Percentiles rank a stretch among this genome's conserved stretches.
phyloP scores from a whole-genome alignment of 345 rosid species.

The Pistacia atlantica region DNA sequence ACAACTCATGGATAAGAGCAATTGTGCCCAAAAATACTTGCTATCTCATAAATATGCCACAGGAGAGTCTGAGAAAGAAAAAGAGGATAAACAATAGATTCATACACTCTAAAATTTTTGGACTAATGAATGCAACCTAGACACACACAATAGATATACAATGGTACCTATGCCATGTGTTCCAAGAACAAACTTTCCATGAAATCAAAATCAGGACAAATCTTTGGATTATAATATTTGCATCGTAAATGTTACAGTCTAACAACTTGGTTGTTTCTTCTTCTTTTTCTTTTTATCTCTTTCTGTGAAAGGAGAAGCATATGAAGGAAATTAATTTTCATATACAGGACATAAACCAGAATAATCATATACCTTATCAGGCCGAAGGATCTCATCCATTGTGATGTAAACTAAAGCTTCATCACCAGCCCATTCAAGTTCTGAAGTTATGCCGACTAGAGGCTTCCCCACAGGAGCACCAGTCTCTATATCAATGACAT shows the following conservation, averaged over 20 bases:
- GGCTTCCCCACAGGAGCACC: conserved; percentile 51
- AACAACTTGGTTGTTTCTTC: too few species aligned
- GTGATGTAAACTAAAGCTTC: conserved; percentile 73
- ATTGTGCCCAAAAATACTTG: neutral
- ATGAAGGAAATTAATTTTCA: neutral
- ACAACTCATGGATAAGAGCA: neutral
- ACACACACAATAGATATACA: neutral
- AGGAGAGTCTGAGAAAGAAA: neutral
- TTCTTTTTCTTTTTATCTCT: too few species aligned
- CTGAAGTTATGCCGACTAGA: conserved; percentile 51
- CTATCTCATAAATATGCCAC: neutral
- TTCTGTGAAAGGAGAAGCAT: neutral
- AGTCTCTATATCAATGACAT: conserved; percentile 68
- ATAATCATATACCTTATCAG: conserved; percentile 73
- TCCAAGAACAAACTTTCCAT: neutral
- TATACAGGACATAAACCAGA: neutral
- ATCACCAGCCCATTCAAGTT: conserved; percentile 82
- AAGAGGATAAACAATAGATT: too few species aligned
- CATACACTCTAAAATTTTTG: neutral
- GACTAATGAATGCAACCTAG: neutral
- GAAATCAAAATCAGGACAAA: neutral
- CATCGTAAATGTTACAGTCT: too few species aligned
- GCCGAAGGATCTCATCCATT: conserved; percentile 84
- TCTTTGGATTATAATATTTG: neutral
- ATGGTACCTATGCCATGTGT: neutral